phyloP scores from a whole-genome alignment of 176 grass and related monocot species.

The Rhynchospora tenuis region DNA sequence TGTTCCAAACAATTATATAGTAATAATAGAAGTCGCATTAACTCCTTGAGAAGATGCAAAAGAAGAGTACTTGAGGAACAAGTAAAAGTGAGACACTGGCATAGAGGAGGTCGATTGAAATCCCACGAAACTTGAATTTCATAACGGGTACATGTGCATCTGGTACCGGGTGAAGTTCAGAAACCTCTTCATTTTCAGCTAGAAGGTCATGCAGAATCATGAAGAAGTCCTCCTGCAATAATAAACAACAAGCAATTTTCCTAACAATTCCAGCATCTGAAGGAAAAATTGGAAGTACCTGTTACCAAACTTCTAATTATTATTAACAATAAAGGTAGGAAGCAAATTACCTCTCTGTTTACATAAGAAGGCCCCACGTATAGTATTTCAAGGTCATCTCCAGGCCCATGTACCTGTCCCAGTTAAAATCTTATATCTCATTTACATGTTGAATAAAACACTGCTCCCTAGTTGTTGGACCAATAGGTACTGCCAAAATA shows the following conservation, averaged over 20 bases:
- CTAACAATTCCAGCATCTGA: neutral
- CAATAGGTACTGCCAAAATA: neutral
- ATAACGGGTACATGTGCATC: constrained; percentile 97
- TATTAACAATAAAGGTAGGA: neutral
- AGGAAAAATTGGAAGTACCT: neutral
- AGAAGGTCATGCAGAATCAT: constrained; percentile 79
- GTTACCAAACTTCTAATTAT: neutral
- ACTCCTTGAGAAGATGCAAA: neutral
- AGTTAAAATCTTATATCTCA: constrained; percentile 1
- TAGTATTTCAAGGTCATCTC: constrained; percentile 88
- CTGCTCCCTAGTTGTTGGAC: too few species aligned
- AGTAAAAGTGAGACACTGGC: constrained; percentile 88
- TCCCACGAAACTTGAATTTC: constrained; percentile 93
- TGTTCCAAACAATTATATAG: neutral
- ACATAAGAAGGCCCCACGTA: constrained; percentile 98
- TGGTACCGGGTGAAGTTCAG: constrained; percentile 82
- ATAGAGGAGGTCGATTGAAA: constrained; percentile 98
- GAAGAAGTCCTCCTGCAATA: constrained; percentile 93
- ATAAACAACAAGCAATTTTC: neutral
- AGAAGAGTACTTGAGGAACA: constrained; percentile 51
- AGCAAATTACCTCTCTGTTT: constrained; percentile 65
- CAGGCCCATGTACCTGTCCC: constrained; percentile 84
- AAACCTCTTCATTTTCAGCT: constrained; percentile 63
- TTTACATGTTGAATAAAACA: neutral
- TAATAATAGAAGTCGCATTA: neutral